A percentile compares a stretch with the other conserved stretches of the same genome.
These are phyloP conservation scores for Akanthomyces uredinophilus DNA, from an alignment of 2,329 filamentous ascomycete genomes.

Conservation along the genomic window DNA sequence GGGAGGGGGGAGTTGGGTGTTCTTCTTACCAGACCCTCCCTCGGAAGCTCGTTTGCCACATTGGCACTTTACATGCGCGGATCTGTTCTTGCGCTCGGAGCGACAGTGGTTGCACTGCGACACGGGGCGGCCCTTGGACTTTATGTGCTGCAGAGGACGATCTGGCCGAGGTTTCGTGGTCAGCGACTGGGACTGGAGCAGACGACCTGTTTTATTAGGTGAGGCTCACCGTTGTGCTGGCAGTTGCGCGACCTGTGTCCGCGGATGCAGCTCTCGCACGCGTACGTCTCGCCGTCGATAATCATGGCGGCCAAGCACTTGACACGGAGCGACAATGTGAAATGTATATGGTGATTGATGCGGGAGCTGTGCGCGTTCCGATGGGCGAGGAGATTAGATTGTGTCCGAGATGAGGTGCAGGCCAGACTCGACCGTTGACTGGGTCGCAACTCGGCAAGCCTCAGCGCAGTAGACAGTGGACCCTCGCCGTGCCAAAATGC, in stretches of 20 bases:
- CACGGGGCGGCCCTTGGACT: conserved; percentile 7
- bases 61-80: conserved; percentile 13
- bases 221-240: conserved; percentile 15
- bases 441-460: too few relatives aligned
- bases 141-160: conserved; percentile 10
- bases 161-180: neutral
- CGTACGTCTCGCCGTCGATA: conserved; percentile 13
- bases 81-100: conserved; percentile 9
- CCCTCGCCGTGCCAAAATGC: neutral
- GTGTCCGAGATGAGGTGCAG: neutral
- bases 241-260: conserved; percentile 14
- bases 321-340: neutral
- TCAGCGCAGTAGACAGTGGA: neutral
- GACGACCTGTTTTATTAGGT: neutral
- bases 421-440: neutral
- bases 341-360: neutral
- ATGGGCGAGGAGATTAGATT: neutral
- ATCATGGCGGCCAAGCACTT: neutral
- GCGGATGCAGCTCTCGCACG: conserved; percentile 13
- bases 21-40: neutral
- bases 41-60: conserved; percentile 57
- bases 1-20: neutral
- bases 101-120: conserved; percentile 15
- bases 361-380: too few relatives aligned
- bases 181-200: neutral